phyloP scores from a whole-genome alignment of 257 asterid genomes.

The Rehmannia glutinosa region DNA sequence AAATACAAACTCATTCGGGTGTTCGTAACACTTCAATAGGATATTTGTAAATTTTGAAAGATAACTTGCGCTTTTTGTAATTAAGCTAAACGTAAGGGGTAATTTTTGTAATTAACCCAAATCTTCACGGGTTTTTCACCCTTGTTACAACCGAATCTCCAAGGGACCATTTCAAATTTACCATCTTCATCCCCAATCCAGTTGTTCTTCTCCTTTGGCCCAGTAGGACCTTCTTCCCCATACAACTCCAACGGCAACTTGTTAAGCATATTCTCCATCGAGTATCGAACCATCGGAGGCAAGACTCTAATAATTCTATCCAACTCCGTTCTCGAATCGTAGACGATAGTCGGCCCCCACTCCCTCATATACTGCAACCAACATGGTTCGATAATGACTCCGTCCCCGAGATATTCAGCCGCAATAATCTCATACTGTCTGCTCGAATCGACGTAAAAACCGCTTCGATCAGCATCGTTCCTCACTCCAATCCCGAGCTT shows the following conservation, averaged over 20 bases:
- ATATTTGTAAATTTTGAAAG: too few relatives aligned
- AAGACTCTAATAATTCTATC: constrained; percentile 44
- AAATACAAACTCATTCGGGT: too few relatives aligned
- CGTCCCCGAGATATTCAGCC: constrained; percentile 82
- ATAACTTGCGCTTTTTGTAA: too few relatives aligned
- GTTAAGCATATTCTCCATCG: constrained; percentile 35
- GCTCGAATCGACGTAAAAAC: constrained; percentile 60
- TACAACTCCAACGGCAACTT: constrained; percentile 79
- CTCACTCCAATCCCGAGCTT: constrained; percentile 81
- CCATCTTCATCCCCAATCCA: constrained; percentile 96
- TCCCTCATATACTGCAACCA: constrained; percentile 88
- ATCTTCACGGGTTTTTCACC: too few relatives aligned
- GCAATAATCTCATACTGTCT: constrained; percentile 62
- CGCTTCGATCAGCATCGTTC: constrained; percentile 64
- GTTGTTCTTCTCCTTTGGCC: constrained; percentile 97
- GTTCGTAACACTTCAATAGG: too few relatives aligned
- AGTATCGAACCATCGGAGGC: constrained; percentile 45
- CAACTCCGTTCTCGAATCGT: constrained; percentile 63
- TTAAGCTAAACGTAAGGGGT: too few relatives aligned
- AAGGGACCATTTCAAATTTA: constrained; percentile 31
- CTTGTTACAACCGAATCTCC: too few relatives aligned
- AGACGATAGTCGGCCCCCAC: constrained; percentile 83
- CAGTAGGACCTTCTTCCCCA: constrained; percentile 90
- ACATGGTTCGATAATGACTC: constrained; percentile 52
- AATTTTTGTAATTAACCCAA: too few relatives aligned